These are phyloP conservation scores for Cocos nucifera DNA, from an alignment of 176 grass and related monocot genomes.

Conservation along the genomic window DNA sequence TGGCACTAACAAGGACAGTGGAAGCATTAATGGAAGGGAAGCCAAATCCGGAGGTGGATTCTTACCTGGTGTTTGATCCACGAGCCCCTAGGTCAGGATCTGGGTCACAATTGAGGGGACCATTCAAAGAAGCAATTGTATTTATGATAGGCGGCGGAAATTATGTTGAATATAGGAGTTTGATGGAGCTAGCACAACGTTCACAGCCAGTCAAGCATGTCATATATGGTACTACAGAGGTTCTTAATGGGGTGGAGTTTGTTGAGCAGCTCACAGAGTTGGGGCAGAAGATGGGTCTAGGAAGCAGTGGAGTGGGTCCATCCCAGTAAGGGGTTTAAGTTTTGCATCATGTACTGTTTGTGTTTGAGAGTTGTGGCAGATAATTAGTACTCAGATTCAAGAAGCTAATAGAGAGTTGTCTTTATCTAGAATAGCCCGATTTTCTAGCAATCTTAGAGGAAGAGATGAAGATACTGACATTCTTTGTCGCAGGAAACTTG, in stretches of 20 bases:
- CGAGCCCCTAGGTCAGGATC: constrained; percentile 61
- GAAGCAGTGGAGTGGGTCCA: constrained; percentile 35
- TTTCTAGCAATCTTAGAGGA: constrained; percentile 1
- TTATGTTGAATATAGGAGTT: constrained; percentile 94
- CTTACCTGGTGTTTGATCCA: constrained; percentile 81
- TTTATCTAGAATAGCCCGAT: background rate
- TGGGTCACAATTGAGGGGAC: constrained; percentile 77
- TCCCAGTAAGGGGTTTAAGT: constrained; percentile 21
- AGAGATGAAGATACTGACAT: background rate
- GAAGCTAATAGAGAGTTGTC: background rate
- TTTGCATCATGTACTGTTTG: background rate
- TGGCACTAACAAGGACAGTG: constrained; percentile 81
- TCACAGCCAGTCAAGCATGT: constrained; percentile 84
- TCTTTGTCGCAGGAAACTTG: constrained; percentile 1
- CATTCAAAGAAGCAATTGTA: constrained; percentile 96
- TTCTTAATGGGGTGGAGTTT: constrained; percentile 81
- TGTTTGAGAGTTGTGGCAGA: background rate
- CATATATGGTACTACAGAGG: constrained; percentile 85
- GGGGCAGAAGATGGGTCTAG: constrained; percentile 80
- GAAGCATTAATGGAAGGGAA: constrained; percentile 91
- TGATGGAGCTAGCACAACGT: constrained; percentile 67
- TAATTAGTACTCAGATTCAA: background rate
- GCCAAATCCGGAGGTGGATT: constrained; percentile 80
- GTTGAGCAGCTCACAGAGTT: constrained; percentile 73
- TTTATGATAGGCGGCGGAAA: constrained; percentile 99